Evolutionary conservation across 208 protist species (phyloP).

Genomic region (Trichomonas tenax): DNA sequence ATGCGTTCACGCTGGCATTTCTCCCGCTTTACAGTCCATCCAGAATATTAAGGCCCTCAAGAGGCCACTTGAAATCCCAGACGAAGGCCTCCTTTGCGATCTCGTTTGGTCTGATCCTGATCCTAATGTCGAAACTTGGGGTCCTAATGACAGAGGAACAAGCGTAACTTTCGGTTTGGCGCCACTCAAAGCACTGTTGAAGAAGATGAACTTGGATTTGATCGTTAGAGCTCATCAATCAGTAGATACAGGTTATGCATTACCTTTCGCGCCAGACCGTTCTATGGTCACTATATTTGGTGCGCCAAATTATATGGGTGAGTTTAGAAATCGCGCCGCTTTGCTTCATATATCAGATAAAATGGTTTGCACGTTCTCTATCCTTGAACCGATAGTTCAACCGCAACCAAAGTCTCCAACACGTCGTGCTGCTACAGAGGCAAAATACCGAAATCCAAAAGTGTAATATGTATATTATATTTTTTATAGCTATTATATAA

Average conservation of each 20-base stretch:
- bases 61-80: constrained; percentile 92
- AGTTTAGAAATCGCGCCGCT: constrained; percentile 97
- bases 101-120: constrained; percentile 97
- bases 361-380: constrained; percentile 49
- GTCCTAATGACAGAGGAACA: constrained; percentile 92
- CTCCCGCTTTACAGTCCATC: constrained; percentile 32
- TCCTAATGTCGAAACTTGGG: constrained; percentile 72
- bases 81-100: constrained; percentile 93
- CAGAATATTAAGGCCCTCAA: constrained; percentile 80
- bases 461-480: background rate
- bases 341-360: constrained; percentile 58
- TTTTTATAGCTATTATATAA: background rate
- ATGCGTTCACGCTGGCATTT: constrained; percentile 64
- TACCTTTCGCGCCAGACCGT: constrained; percentile 80
- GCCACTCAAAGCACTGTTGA: constrained; percentile 85
- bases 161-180: constrained; percentile 92
- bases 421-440: background rate
- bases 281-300: constrained; percentile 97
- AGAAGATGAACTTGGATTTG: constrained; percentile 77
- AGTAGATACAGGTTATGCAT: constrained; percentile 68
- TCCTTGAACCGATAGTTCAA: background rate
- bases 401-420: background rate
- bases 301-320: constrained; percentile 97
- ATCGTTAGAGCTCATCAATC: constrained; percentile 95
- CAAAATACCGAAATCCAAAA: background rate